Evolutionary conservation across 108 stramenopile species (phyloP).

Genomic region (Tribonema minus): DNA sequence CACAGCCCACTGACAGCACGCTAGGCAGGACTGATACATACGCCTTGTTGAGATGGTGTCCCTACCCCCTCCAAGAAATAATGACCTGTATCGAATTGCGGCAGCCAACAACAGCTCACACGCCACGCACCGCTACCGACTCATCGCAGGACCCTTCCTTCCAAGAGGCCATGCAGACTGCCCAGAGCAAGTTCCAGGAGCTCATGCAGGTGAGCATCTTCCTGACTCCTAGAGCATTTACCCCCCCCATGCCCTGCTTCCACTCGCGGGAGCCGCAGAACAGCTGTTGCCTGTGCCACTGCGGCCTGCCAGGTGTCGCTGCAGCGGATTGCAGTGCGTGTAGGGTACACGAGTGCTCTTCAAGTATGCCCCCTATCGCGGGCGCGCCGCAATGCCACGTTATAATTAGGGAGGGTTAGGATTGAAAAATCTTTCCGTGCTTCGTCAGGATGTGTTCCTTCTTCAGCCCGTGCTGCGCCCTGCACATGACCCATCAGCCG

Average conservation of each 20-base stretch:
- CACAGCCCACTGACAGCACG: no score
- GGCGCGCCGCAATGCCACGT: neutral
- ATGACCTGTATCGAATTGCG: no score
- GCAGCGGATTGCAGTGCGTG: neutral
- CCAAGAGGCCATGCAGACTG: neutral
- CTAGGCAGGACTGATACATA: no score
- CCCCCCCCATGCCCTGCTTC: neutral
- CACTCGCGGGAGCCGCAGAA: neutral
- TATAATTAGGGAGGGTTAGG: no score
- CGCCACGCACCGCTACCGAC: no score
- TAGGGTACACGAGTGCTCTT: neutral
- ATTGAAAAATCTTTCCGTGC: no score
- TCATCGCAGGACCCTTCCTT: neutral
- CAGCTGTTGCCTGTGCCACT: neutral
- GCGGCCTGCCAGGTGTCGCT: neutral
- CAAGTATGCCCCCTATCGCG: neutral
- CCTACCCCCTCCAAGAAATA: no score
- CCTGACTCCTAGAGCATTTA: neutral
- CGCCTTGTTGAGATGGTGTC: no score
- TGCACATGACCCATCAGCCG: no score
- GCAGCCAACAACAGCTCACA: no score
- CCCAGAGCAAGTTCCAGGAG: neutral
- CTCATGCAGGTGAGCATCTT: neutral
- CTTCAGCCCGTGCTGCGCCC: no score
- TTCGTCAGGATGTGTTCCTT: no score